Base-by-base conservation (phyloP, 108 stramenopile genomes). In the Schizochytrium sp. region DNA sequence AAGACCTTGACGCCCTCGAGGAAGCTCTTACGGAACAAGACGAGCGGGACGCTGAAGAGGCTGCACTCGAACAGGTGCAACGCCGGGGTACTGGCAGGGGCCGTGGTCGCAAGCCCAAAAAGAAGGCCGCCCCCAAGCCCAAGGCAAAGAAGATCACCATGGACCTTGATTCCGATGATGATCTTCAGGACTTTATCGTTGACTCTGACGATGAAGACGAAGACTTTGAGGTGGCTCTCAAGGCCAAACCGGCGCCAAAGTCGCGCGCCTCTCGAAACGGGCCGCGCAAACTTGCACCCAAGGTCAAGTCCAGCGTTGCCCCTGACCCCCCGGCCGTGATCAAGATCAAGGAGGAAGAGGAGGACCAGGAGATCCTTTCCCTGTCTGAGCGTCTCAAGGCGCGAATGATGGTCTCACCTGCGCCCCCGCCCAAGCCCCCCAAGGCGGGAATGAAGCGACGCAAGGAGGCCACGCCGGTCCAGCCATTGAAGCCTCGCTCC, bases 1-100 rank as follows among this genome's bases (percentile, higher is more conserved):
- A 92, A 55, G 99, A 99, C 90, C 93, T 99, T 53, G 98, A 97
- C 72, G 95, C 93, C 0, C 95, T 99, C 45, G 98, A 98, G 63
- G 95, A 92, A n/a, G 96, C 94, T 5, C 90, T 99, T 23, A 94
- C 96, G 48, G 93, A 91, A n/a, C 48, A 92, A 5, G 91, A 57
- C 6, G 96, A 95, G 41, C 60, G 95, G 25, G 97, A 98, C 89
- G 72, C 48, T 19, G 90, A 92, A 21, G 90, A 94, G 5, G 89
- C 91, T 18, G 92, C 90, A 28, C 10, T 88, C 88, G 14, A 87
- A 25, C 60, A 53, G 25, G 41, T 29, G 53, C 45, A 69, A 19
- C 21, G 91, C 90, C 21, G 90, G 21, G 34, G 87, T 14, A 60
- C 90, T 21, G 44, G 90, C 60, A 28, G 34, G 51, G 71, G 58